Evolutionary conservation across 192 early-diverging fungal genomes (phyloP), one percentile per base, ranked within the genome.

Genomic region (Backusella australiensis): DNA sequence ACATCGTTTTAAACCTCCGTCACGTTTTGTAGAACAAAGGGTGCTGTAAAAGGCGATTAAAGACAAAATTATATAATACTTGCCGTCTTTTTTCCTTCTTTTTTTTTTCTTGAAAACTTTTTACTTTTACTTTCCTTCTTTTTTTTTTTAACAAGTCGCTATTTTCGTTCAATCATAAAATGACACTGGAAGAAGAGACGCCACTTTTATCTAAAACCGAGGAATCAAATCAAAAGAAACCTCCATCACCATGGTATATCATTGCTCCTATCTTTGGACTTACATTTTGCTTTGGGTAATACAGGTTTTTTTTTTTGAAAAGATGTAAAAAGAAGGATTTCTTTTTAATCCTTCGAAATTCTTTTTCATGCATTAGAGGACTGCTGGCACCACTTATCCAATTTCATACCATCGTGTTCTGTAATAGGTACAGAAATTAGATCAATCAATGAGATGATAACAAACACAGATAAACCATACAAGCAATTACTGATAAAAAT

Each of bases 371-470:
- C 32, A 73, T 12, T 26, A 74, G 52, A 26, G 56, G 53, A 21
- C 15, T 74, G 14, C 29, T 59, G 15, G 82, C 82, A 34, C 75
- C 82, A 19, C 39, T 71, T 34, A 21, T 80, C 15, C 75, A 83
- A 67, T 76, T 83, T 12, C 77, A 75, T 41, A 83, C 82, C 4
- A 42, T 80, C 49, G 67, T 83, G 8, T 79, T 80, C 34, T 83
- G 82, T 66, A 42, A 77, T 34, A 78, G 71, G 82, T 79, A 77
- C 2, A 49, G 66, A 35, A 73, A 35, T 41, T 49, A 49, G 46
- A 49, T 19, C 12, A 19, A 19, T 44, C 11, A n/a, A 49, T 5
- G 46, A 35, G 6, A 32, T n/a, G 34, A 69, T 9, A 39, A n/a
- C 5, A 38, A 56, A 68, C 46, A 23, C 3, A 68, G 34, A 52